A percentile compares a stretch with the other conserved stretches of the same genome.
phyloP scores from a whole-genome alignment of 768 basidiomycete genomes.

The Leccinum aurantiacum region DNA sequence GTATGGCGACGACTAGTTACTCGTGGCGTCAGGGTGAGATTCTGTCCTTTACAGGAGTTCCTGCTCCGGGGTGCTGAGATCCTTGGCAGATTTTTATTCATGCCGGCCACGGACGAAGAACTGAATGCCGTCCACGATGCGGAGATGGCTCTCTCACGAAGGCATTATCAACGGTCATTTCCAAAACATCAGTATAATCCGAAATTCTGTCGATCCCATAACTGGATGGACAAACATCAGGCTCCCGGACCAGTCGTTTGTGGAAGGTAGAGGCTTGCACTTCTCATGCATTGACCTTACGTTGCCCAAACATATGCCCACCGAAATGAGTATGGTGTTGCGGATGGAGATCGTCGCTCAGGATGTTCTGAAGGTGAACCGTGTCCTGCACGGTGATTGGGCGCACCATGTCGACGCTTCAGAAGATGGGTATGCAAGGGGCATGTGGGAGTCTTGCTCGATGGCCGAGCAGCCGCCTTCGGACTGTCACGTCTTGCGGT shows the following conservation, averaged over 20 bases:
- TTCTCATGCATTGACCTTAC: not conserved
- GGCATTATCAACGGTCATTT: not conserved
- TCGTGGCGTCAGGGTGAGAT: slow-evolving; percentile 8
- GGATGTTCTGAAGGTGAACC: not conserved
- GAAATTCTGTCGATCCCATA: not conserved
- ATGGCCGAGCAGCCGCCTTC: too few species aligned
- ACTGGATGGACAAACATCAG: too few species aligned
- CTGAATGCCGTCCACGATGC: too few species aligned
- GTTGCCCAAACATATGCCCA: not conserved
- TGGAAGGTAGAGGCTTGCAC: too few species aligned
- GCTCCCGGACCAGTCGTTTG: too few species aligned
- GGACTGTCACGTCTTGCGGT: not conserved
- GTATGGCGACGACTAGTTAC: too few species aligned
- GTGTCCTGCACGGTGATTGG: not conserved
- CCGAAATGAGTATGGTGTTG: not conserved
- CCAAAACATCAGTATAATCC: not conserved
- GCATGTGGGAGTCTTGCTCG: not conserved
- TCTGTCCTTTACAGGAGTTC: too few species aligned
- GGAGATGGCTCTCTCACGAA: not conserved
- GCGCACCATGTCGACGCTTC: not conserved
- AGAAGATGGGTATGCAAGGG: slow-evolving; percentile 1
- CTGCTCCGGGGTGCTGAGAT: too few species aligned
- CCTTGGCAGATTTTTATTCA: too few species aligned
- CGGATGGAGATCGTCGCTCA: not conserved
- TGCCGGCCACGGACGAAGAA: too few species aligned